Evolutionary conservation across 345 rosid genomes (phyloP), one percentile per base, ranked within the genome.

Genomic region (Melaleuca alternifolia): DNA sequence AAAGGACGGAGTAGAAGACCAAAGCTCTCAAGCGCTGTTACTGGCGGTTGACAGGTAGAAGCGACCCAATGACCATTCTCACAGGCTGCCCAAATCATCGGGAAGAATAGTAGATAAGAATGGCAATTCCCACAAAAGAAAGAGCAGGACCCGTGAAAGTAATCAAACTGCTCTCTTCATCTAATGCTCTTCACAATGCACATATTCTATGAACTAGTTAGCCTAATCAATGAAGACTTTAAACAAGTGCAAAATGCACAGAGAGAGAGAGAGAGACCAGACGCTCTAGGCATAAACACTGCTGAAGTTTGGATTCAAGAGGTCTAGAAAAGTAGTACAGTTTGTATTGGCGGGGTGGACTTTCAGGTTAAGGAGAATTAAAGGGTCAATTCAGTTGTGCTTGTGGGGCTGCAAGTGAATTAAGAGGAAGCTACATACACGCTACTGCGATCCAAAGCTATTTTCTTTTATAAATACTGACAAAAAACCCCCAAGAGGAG

Each of bases 51-150:
- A 89, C 85, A 65, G 88, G 24, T 82, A 82, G 86, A 75, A 51
- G 85, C 81, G 16, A 48, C 71, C 54, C 37, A 12, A 62, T 65
- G n/a, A 52, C 44, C 4, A n/a, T 37, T 50, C 24, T 50, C 6
- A 18, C 15, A 33, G 28, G 85, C 61, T 79, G 81, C 51, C 82
- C 50, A 51, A 86, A 56, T 62, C 53, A 33, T 20, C 79, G 12
- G n/a, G 85, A 86, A 85, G 89, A 89, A 89, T 12, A 85, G 84
- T 86, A 85, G 90, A 85, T 89, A 6, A 56, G 81, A 51, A 89
- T 71, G 79, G 77, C 77, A 46, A 51, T 8, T 6, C 37, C 23
- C 10, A 18, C 44, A 53, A 30, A 1, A 23, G 33, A 23, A 41
- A 30, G 37, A 62, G 79, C 24, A 71, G 24, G 79, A 71, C 2